Percentiles rank a stretch among this genome's conserved stretches.
These are phyloP conservation scores for Aspergillus viridinutans DNA, from an alignment of 2,329 filamentous ascomycete species.

Conservation along the genomic window DNA sequence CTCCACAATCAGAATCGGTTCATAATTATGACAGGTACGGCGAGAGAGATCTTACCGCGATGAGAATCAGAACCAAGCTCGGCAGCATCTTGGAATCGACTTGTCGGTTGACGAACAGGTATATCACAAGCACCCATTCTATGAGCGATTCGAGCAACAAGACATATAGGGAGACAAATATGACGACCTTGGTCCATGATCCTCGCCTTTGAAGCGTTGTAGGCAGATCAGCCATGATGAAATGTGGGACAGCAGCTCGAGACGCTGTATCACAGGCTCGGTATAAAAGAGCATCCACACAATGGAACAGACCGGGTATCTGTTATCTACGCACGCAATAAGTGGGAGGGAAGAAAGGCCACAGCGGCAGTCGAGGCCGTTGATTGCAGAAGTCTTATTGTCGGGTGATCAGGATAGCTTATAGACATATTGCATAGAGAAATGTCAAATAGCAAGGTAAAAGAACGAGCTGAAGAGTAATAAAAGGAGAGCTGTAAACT, in stretches of 20 bases:
- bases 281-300: not conserved
- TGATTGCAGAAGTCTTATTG: not conserved
- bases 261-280: not conserved
- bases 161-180: constrained; percentile 34
- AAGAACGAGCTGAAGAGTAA: constrained; percentile 5
- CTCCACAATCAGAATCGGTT: not conserved
- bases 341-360: not conserved
- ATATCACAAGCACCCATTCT: constrained; percentile 31
- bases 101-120: constrained; percentile 30
- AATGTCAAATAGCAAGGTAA: not conserved
- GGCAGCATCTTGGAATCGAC: constrained; percentile 37
- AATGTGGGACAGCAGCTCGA: not conserved
- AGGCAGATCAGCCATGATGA: constrained; percentile 8
- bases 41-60: constrained; percentile 27
- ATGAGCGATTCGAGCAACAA: constrained; percentile 33
- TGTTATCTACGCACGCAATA: not conserved
- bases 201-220: constrained; percentile 22
- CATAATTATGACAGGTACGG: not conserved
- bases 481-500: constrained; percentile 2
- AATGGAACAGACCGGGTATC: not conserved
- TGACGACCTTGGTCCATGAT: constrained; percentile 33
- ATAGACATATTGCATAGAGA: constrained; percentile 3
- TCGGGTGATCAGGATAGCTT: not conserved
- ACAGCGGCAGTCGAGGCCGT: not conserved
- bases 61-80: constrained; percentile 33